These are phyloP conservation scores for Bipolaris oryzae DNA, from an alignment of 2,329 filamentous ascomycete genomes.

Conservation along the genomic window DNA sequence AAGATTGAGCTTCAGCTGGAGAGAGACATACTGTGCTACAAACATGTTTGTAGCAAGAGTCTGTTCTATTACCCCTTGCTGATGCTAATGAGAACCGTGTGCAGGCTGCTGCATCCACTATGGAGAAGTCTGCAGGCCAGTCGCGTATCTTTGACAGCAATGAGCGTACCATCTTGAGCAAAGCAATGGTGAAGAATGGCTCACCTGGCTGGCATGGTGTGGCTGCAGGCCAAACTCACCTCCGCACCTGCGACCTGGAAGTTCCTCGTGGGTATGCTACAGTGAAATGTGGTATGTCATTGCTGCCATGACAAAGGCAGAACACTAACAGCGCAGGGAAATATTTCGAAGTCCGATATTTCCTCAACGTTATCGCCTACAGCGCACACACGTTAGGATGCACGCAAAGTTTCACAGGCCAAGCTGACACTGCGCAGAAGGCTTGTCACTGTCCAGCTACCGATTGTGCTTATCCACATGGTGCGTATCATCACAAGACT, in stretches of 20 bases:
- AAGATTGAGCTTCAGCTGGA: slow-evolving; percentile 60
- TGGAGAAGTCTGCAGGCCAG: slow-evolving; percentile 57
- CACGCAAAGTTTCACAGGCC: background rate
- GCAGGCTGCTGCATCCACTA: slow-evolving; percentile 56
- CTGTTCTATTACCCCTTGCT: background rate
- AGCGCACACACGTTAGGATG: slow-evolving; percentile 51
- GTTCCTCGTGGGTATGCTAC: slow-evolving; percentile 59
- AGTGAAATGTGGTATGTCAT: slow-evolving; percentile 53
- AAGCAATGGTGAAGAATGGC: slow-evolving; percentile 52
- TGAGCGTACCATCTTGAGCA: slow-evolving; percentile 56
- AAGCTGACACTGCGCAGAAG: slow-evolving; percentile 47
- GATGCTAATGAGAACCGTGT: slow-evolving; percentile 27
- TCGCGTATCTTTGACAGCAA: slow-evolving; percentile 60
- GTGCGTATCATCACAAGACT: slow-evolving; percentile 27
- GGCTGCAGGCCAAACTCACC: slow-evolving; percentile 52
- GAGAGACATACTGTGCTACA: slow-evolving; percentile 58
- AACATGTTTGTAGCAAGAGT: slow-evolving; percentile 49
- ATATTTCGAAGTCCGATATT: slow-evolving; percentile 63
- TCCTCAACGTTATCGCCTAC: slow-evolving; percentile 58
- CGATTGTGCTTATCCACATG: slow-evolving; percentile 63
- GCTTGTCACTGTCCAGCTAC: slow-evolving; percentile 59
- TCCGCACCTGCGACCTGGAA: slow-evolving; percentile 57
- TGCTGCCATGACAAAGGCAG: background rate
- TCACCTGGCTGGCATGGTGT: slow-evolving; percentile 56
- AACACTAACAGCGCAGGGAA: slow-evolving; percentile 49